Evolutionary conservation across 139 green algal genomes (phyloP).

Genomic region (Closterium sp.): DNA sequence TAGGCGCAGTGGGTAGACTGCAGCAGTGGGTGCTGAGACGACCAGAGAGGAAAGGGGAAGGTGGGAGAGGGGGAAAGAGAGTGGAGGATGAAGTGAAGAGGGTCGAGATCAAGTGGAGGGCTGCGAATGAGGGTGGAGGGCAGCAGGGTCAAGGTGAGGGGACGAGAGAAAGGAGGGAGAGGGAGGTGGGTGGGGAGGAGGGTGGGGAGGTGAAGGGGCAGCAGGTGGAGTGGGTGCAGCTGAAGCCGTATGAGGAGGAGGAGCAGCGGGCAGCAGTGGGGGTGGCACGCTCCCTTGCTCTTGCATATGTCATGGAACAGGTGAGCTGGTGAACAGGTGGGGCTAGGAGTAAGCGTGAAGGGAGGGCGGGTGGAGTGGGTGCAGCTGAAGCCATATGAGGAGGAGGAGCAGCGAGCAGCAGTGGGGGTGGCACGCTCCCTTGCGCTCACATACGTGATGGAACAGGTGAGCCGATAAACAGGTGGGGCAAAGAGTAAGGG

Average conservation of each 20-base stretch:
- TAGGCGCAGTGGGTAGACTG: not conserved
- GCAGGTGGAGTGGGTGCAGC: not conserved
- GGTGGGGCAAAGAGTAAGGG: no score
- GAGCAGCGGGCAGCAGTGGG: slow-evolving; percentile 17
- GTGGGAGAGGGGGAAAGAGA: not conserved
- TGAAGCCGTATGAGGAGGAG: not conserved
- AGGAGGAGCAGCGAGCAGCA: slow-evolving; percentile 17
- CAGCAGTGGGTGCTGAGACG: not conserved
- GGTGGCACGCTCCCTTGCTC: slow-evolving; percentile 12
- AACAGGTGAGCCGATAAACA: no score
- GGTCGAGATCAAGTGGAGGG: not conserved
- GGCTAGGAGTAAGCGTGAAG: no score
- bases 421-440: slow-evolving; percentile 1
- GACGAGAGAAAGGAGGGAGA: not conserved
- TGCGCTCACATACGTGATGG: no score
- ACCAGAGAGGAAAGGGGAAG: not conserved
- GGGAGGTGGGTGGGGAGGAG: not conserved
- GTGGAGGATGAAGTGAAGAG: not conserved
- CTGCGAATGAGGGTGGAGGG: not conserved
- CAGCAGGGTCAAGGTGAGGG: not conserved
- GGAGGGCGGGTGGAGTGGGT: not conserved
- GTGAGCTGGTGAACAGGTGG: no score
- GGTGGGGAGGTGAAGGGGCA: not conserved
- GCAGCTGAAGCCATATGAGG: not conserved
- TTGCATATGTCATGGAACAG: slow-evolving; percentile 32